phyloP scores from a whole-genome alignment of 495 filamentous ascomycete genomes.

The Gamarada debralockiae region DNA sequence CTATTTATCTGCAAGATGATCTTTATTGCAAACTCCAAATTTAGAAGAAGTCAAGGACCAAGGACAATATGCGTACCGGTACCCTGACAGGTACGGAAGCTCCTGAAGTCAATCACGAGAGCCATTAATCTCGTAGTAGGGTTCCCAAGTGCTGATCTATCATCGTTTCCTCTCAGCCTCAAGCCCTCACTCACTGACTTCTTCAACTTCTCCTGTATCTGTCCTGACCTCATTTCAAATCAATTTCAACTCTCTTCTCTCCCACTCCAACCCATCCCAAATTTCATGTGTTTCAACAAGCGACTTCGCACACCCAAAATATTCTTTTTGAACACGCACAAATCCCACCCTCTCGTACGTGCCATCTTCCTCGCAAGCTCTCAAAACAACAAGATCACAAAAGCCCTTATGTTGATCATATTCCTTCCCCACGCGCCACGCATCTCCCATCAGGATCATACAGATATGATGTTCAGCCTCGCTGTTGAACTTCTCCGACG shows the following conservation, averaged over 20 bases:
- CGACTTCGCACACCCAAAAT: background rate
- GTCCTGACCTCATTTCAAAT: background rate
- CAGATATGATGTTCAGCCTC: background rate
- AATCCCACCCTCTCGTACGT: background rate
- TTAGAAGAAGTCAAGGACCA: too few relatives aligned
- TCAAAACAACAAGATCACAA: background rate
- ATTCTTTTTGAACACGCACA: background rate
- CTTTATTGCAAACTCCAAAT: too few relatives aligned
- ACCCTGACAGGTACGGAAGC: too few relatives aligned
- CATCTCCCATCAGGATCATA: constrained; percentile 1
- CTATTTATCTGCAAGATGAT: too few relatives aligned
- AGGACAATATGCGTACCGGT: too few relatives aligned
- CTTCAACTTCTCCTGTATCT: too few relatives aligned
- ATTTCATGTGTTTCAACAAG: background rate
- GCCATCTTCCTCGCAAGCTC: background rate
- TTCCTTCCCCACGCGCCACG: background rate
- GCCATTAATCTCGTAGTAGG: too few relatives aligned
- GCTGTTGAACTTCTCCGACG: background rate
- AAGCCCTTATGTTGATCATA: background rate
- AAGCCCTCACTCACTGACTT: too few relatives aligned
- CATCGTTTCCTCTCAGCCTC: too few relatives aligned
- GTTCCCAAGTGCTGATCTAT: too few relatives aligned
- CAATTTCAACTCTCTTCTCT: background rate
- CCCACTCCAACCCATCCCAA: background rate
- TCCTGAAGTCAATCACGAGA: too few relatives aligned